A percentile compares a stretch with the other conserved stretches of the same genome.
These are phyloP conservation scores for Viola pubescens DNA, from an alignment of 441 rosid species.

Conservation along the genomic window DNA sequence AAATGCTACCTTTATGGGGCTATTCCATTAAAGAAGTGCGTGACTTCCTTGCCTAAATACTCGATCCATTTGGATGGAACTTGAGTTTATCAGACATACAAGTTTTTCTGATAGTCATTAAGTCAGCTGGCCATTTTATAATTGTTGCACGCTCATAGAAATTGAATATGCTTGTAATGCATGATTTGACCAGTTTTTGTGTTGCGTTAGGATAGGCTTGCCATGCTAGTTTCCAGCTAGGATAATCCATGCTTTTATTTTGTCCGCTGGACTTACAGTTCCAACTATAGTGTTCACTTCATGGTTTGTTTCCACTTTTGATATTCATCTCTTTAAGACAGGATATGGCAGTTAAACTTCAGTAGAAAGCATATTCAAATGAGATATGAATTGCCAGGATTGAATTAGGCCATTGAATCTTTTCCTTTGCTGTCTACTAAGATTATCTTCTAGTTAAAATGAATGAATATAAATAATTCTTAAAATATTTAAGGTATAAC, in stretches of 20 bases:
- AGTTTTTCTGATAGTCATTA: background rate
- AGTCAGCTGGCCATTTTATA: background rate
- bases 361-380: background rate
- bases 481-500: too few species aligned
- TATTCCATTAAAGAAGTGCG: conserved; percentile 30
- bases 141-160: too few species aligned
- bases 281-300: background rate
- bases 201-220: too few species aligned
- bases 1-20: conserved; percentile 65
- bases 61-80: background rate
- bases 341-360: background rate
- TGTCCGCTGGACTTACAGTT: background rate
- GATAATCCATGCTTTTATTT: too few species aligned
- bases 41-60: background rate
- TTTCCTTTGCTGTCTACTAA: too few species aligned
- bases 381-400: background rate
- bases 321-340: background rate
- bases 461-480: background rate
- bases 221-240: too few species aligned
- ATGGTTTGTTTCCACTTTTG: background rate
- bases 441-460: background rate
- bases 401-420: too few species aligned
- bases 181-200: too few species aligned
- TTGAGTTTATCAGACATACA: background rate
- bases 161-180: too few species aligned